Conservation (phyloP, 768 basidiomycete species). For the Boletus eberwhitei region DNA sequence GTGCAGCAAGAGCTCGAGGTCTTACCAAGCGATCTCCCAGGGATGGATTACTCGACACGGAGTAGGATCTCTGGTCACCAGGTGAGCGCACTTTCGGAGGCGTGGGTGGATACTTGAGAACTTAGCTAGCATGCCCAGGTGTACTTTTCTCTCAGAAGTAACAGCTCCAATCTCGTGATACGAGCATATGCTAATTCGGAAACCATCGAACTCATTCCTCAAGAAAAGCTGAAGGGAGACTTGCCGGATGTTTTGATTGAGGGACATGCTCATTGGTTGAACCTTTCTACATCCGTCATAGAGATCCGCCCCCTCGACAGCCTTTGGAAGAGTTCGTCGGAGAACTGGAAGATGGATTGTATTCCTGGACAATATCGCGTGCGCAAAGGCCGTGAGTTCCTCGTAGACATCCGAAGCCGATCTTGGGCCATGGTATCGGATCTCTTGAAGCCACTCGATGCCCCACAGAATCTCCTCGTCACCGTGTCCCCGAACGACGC, state of each 20-base stretch:
- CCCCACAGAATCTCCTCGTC: conserved; percentile 21
- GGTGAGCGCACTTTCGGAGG: conserved; percentile 3
- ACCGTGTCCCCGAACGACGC: not conserved
- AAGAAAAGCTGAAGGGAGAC: conserved; percentile 19
- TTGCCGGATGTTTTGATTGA: conserved; percentile 24
- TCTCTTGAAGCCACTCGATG: conserved; percentile 24
- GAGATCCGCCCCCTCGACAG: conserved; percentile 27
- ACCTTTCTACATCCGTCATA: conserved; percentile 17
- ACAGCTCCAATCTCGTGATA: conserved; percentile 17
- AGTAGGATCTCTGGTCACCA: conserved; percentile 16
- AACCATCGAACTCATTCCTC: conserved; percentile 24
- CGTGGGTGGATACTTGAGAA: not conserved
- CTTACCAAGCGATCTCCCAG: conserved; percentile 23
- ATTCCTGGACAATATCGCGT: conserved; percentile 5
- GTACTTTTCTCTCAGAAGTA: conserved; percentile 19
- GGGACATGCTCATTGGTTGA: conserved; percentile 30
- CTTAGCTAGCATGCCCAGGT: conserved; percentile 13
- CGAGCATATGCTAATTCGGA: conserved; percentile 5
- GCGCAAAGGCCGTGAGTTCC: not conserved
- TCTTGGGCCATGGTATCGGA: conserved; percentile 25
- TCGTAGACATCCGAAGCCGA: conserved; percentile 29
- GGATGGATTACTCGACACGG: conserved; percentile 27
- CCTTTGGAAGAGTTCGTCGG: conserved; percentile 22
- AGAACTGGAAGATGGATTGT: conserved; percentile 27
- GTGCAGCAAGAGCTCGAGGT: conserved; percentile 19